Evolutionary conservation across 2,329 filamentous ascomycete species (phyloP).

Genomic region (Emergomyces orientalis): DNA sequence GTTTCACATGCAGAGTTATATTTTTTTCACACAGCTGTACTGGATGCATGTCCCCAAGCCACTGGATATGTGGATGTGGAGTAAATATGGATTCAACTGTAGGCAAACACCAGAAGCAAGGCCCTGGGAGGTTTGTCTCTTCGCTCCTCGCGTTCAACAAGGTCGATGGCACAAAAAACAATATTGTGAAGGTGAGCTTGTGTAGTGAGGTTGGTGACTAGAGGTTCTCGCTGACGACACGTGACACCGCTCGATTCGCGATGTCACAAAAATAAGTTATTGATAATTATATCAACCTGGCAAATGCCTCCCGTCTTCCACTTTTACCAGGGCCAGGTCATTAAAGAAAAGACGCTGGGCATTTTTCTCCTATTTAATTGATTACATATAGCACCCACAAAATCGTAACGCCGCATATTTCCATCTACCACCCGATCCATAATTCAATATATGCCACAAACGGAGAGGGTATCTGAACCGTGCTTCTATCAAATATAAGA

Average conservation of each 20-base stretch:
- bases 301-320: background rate
- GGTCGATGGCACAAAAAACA: background rate
- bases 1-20: background rate
- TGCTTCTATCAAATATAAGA: background rate
- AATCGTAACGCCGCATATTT: background rate
- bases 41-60: background rate
- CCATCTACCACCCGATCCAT: background rate
- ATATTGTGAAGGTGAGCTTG: background rate
- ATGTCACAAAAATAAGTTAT: too few species aligned
- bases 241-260: background rate
- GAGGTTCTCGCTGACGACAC: background rate
- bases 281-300: background rate
- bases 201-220: background rate
- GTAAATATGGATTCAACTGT: background rate
- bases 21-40: too few species aligned
- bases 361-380: background rate
- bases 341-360: background rate
- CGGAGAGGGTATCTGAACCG: background rate
- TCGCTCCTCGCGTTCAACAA: background rate
- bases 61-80: background rate
- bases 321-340: background rate
- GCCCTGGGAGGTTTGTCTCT: background rate
- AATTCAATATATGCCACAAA: background rate
- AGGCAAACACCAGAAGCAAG: background rate
- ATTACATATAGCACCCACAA: background rate